These are phyloP conservation scores for Pseudopyricularia cyperi DNA, from an alignment of 2,329 filamentous ascomycete genomes.

Conservation along the genomic window DNA sequence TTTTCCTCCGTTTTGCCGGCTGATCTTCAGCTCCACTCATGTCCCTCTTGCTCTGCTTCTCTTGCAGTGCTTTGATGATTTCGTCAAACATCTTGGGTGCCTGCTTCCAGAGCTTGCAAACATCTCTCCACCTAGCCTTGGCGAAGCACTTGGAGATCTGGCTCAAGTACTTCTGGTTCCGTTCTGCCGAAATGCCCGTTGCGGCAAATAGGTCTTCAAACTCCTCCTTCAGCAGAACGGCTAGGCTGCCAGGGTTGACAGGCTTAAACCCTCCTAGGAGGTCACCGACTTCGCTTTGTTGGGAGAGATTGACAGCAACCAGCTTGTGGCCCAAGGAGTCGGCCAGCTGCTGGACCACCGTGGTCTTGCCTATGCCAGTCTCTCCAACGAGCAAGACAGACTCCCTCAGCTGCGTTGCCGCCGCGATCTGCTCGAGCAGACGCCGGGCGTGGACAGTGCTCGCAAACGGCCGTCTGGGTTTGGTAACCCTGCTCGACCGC, in stretches of 20 bases:
- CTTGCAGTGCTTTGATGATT: constrained; percentile 44
- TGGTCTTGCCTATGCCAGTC: constrained; percentile 97
- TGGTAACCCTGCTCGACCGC: constrained; percentile 31
- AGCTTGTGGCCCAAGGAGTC: constrained; percentile 74
- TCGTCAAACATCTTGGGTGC: constrained; percentile 77
- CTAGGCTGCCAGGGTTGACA: constrained; percentile 75
- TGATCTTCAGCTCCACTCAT: constrained; percentile 20
- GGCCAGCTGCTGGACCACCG: constrained; percentile 85
- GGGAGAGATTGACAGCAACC: constrained; percentile 87
- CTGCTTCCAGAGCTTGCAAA: constrained; percentile 77
- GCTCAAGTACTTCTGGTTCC: constrained; percentile 78
- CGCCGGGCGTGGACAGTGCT: constrained; percentile 75
- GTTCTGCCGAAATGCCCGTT: constrained; percentile 73
- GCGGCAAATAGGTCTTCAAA: constrained; percentile 81
- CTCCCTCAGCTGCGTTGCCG: constrained; percentile 72
- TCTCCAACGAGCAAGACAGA: constrained; percentile 93
- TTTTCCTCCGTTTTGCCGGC: constrained; percentile 58
- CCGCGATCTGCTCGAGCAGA: constrained; percentile 77
- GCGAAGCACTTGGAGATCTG: constrained; percentile 67
- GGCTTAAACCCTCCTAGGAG: constrained; percentile 93
- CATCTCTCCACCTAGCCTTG: constrained; percentile 75
- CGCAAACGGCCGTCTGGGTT: constrained; percentile 61
- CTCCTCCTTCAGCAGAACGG: constrained; percentile 82
- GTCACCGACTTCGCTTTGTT: constrained; percentile 96
- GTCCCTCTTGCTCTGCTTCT: constrained; percentile 21